Percentiles rank a stretch among this genome's conserved stretches.
Evolutionary conservation across 1,284 basidiomycete genomes (phyloP).

Genomic region (Tremellales sp.): DNA sequence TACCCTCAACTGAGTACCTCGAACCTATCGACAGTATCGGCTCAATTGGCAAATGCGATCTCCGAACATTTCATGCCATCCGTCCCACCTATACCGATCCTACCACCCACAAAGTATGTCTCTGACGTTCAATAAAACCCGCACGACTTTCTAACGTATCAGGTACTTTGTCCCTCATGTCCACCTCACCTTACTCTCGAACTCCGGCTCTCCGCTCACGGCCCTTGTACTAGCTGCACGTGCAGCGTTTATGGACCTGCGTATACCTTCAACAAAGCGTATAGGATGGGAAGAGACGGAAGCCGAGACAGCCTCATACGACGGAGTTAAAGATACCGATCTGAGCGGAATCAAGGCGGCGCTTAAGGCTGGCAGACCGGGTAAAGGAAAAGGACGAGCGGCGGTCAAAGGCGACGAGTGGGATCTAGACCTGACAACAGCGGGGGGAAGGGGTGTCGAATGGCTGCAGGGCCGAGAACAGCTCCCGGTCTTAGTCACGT

Average conservation of each 20-base stretch:
- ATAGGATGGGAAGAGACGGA: constrained; percentile 36
- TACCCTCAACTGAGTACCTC: constrained; percentile 27
- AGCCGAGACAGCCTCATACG: constrained; percentile 8
- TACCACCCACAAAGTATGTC: constrained; percentile 34
- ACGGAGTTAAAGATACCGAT: constrained; percentile 18
- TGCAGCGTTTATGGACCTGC: constrained; percentile 39
- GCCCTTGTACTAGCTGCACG: constrained; percentile 39
- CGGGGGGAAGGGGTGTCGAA: constrained; percentile 27
- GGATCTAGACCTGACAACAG: constrained; percentile 38
- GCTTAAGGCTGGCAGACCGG: constrained; percentile 25
- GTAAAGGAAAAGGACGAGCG: constrained; percentile 27
- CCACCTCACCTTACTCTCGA: constrained; percentile 40
- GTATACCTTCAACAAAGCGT: constrained; percentile 38
- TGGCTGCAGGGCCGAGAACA: constrained; percentile 27
- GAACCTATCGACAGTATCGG: constrained; percentile 27
- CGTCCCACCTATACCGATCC: constrained; percentile 37
- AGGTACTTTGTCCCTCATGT: constrained; percentile 44
- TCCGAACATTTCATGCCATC: constrained; percentile 44
- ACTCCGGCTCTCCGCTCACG: constrained; percentile 28
- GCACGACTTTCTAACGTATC: neutral
- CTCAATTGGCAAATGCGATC: constrained; percentile 33
- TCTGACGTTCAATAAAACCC: too few relatives aligned
- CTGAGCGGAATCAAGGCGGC: constrained; percentile 46
- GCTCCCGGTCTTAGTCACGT: constrained; percentile 42
- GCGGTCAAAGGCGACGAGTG: constrained; percentile 44